phyloP scores from a whole-genome alignment of 23 red algal species.

The Cyanidioschyzon merolae region DNA sequence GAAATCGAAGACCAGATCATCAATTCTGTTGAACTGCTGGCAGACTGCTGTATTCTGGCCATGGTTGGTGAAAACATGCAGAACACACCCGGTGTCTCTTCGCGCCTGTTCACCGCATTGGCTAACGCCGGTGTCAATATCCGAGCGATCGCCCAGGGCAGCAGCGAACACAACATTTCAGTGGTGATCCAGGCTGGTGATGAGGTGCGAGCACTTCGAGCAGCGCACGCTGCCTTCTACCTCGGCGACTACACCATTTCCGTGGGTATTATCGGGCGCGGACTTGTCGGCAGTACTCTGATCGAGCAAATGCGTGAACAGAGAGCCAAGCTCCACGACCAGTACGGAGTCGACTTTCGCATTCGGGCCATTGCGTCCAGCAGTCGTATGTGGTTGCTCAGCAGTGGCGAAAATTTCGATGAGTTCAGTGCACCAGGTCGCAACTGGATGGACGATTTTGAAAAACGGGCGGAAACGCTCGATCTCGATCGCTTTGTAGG shows the following conservation, averaged over 20 bases:
- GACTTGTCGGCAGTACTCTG: constrained; percentile 70
- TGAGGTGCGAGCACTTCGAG: constrained; percentile 60
- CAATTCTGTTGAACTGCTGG: constrained; percentile 44
- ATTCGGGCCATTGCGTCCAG: constrained; percentile 62
- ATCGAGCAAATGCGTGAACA: constrained; percentile 82
- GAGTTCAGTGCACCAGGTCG: constrained; percentile 10
- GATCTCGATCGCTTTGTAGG: constrained; percentile 57
- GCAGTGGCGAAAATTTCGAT: constrained; percentile 34
- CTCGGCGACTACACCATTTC: constrained; percentile 80
- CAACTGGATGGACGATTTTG: constrained; percentile 39
- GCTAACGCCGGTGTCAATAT: constrained; percentile 77
- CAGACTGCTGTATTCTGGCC: constrained; percentile 70
- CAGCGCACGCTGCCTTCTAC: constrained; percentile 82
- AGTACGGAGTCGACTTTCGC: constrained; percentile 82
- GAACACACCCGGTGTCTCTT: constrained; percentile 62
- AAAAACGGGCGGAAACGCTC: constrained; percentile 15
- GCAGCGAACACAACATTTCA: constrained; percentile 87
- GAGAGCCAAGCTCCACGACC: constrained; percentile 30
- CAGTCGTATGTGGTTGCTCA: constrained; percentile 57
- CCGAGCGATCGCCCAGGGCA: constrained; percentile 88
- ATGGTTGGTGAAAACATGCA: constrained; percentile 99
- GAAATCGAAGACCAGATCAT: constrained; percentile 80
- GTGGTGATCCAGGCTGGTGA: constrained; percentile 52
- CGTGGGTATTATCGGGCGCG: constrained; percentile 73
- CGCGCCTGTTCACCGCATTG: constrained; percentile 65